These are phyloP conservation scores for Erythrophleum fordii DNA, from an alignment of 306 rosid genomes.

Conservation along the genomic window DNA sequence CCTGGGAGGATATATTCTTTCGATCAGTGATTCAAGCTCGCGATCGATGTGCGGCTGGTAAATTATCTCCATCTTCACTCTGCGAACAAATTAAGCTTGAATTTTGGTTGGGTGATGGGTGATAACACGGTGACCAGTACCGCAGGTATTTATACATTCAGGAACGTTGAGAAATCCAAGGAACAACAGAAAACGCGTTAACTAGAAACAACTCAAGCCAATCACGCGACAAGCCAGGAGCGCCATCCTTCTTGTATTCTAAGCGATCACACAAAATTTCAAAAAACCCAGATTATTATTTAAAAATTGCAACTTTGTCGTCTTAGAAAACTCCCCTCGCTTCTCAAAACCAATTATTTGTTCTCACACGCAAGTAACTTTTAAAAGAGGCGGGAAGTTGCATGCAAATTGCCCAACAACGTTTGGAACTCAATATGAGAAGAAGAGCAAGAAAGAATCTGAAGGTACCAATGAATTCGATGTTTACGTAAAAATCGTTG, in stretches of 20 bases:
- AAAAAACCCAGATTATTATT: neutral
- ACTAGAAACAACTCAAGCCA: neutral
- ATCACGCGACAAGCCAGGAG: slow-evolving; percentile 28
- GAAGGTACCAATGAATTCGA: neutral
- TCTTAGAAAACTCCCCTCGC: neutral
- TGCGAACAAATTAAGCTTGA: neutral
- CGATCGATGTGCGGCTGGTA: slow-evolving; percentile 65
- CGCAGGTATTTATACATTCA: slow-evolving; percentile 16
- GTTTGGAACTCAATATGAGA: neutral
- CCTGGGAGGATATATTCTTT: slow-evolving; percentile 95
- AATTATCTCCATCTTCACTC: slow-evolving; percentile 57
- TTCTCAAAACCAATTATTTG: neutral
- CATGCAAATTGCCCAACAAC: neutral
- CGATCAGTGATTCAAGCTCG: slow-evolving; percentile 73
- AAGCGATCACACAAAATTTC: slow-evolving; percentile 28
- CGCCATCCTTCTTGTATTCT: slow-evolving; percentile 47
- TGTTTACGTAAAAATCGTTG: neutral
- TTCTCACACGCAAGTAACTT: neutral
- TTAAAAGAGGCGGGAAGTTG: neutral
- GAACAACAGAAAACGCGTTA: slow-evolving; percentile 24
- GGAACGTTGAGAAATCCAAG: slow-evolving; percentile 1
- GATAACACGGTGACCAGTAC: neutral
- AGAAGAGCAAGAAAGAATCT: neutral
- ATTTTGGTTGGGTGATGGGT: neutral
- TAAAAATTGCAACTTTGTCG: neutral